phyloP scores from a whole-genome alignment of 345 rosid genomes.

The Camelina laxa region DNA sequence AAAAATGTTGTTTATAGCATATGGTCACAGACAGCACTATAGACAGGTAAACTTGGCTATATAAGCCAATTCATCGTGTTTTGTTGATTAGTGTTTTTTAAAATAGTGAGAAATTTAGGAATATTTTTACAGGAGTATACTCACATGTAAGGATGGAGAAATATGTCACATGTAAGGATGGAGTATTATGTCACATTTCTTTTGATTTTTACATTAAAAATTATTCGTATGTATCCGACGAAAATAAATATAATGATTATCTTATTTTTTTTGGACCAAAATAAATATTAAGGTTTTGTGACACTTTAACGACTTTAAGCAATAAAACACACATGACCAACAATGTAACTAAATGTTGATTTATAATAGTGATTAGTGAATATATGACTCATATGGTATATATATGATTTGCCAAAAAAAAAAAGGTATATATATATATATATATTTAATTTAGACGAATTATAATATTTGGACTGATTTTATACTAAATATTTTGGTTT shows the following conservation, averaged over 20 bases:
- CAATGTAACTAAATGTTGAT: neutral
- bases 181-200: neutral
- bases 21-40: constrained; percentile 25
- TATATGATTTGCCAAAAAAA: no score
- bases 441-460: neutral
- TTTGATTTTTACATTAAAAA: neutral
- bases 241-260: neutral
- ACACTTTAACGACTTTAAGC: constrained; percentile 3
- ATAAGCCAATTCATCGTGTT: constrained; percentile 11
- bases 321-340: neutral
- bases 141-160: constrained; percentile 21
- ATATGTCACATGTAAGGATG: constrained; percentile 16
- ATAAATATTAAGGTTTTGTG: no score
- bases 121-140: constrained; percentile 26
- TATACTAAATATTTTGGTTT: neutral
- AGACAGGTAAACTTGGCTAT: constrained; percentile 30
- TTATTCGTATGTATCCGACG: neutral
- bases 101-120: neutral
- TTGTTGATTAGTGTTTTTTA: constrained; percentile 16
- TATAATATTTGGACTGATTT: neutral
- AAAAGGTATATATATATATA: no score
- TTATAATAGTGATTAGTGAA: neutral
- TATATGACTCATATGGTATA: neutral
- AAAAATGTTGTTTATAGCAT: constrained; percentile 1
- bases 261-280: no score